These are phyloP conservation scores for Capronia epimyces DNA, from an alignment of 2,329 filamentous ascomycete genomes.

Conservation along the genomic window DNA sequence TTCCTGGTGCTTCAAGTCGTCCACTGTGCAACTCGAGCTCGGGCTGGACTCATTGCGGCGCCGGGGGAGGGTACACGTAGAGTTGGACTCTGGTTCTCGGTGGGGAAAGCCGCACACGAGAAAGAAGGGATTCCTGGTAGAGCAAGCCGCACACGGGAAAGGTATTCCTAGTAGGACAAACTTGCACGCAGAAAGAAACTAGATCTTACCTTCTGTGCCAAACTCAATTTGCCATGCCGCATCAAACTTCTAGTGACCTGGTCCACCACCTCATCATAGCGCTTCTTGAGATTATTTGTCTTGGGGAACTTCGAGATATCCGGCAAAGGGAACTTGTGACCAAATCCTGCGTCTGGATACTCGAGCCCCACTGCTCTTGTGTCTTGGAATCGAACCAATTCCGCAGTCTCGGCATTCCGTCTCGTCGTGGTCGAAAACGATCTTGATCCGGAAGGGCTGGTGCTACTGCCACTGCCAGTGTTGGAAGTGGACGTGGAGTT, in stretches of 20 bases:
- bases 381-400: constrained; percentile 21
- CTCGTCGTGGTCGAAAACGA: constrained; percentile 55
- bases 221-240: constrained; percentile 81
- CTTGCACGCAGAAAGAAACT: constrained; percentile 4
- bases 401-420: constrained; percentile 33
- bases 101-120: too few species aligned
- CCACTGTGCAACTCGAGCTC: too few species aligned
- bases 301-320: constrained; percentile 54
- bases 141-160: too few species aligned
- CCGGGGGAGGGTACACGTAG: too few species aligned
- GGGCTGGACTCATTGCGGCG: too few species aligned
- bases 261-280: constrained; percentile 78
- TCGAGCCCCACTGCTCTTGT: constrained; percentile 31
- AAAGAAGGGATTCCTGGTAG: too few species aligned
- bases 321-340: constrained; percentile 75
- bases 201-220: constrained; percentile 70
- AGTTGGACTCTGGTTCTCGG: too few species aligned
- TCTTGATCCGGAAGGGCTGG: constrained; percentile 33
- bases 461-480: too few species aligned
- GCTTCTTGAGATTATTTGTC: constrained; percentile 62
- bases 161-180: too few species aligned
- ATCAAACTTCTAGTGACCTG: constrained; percentile 90
- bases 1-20: too few species aligned
- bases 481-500: too few species aligned
- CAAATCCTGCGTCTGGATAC: constrained; percentile 37